Evolutionary conservation across 2,329 filamentous ascomycete species (phyloP).

Genomic region (Phaeophleospora eucalypticola): DNA sequence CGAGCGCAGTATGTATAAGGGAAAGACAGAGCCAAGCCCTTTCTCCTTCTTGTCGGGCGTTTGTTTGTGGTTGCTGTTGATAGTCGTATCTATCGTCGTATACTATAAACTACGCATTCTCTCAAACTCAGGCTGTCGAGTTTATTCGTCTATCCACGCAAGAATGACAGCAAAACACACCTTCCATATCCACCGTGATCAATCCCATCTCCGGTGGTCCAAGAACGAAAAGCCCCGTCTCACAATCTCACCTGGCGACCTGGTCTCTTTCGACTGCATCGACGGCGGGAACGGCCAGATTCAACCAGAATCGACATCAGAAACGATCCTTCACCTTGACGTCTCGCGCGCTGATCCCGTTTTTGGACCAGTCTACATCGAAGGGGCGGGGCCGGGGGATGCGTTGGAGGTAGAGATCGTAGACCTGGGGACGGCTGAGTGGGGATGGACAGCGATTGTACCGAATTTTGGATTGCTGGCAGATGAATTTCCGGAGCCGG

Average conservation of each 20-base stretch:
- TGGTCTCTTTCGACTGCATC: conserved; percentile 21
- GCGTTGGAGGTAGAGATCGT: conserved; percentile 20
- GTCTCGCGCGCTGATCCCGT: conserved; percentile 17
- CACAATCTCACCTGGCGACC: conserved; percentile 16
- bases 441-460: conserved; percentile 21
- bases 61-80: background rate
- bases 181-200: conserved; percentile 19
- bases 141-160: too few relatives aligned
- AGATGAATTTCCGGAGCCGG: conserved; percentile 17
- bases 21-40: too few relatives aligned
- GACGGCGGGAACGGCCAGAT: conserved; percentile 19
- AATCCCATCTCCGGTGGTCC: conserved; percentile 19
- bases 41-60: background rate
- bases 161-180: too few relatives aligned
- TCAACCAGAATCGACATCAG: conserved; percentile 13
- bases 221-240: conserved; percentile 13
- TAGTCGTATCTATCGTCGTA: background rate
- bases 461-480: conserved; percentile 17
- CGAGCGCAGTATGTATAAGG: too few relatives aligned
- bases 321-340: conserved; percentile 12
- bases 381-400: conserved; percentile 20
- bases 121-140: too few relatives aligned
- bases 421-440: conserved; percentile 14
- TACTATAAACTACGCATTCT: too few relatives aligned
- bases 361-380: conserved; percentile 19